Conservation (phyloP, 495 filamentous ascomycete genomes). For the Acidiella bohemica region DNA sequence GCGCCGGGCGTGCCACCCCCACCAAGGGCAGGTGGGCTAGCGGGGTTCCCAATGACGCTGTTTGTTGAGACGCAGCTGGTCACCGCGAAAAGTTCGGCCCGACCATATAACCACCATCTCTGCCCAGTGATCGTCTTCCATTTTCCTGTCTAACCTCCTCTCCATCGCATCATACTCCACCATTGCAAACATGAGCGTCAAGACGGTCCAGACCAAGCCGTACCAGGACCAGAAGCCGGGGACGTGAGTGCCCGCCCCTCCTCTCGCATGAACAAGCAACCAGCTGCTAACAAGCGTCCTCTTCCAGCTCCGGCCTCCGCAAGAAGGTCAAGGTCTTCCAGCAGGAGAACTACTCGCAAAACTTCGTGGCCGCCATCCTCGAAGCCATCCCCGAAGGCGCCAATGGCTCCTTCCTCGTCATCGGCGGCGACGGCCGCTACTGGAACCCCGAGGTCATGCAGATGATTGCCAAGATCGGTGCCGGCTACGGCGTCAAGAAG, state of each 20-base stretch:
- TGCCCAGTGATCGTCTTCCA: not conserved
- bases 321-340: slow-evolving; percentile 99
- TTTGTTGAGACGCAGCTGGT: not conserved
- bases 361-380: slow-evolving; percentile 85
- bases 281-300: no score
- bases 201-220: slow-evolving; percentile 61
- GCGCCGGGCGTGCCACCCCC: not conserved
- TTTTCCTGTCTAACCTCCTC: not conserved
- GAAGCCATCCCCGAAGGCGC: slow-evolving; percentile 92
- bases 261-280: slow-evolving; percentile 5
- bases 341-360: slow-evolving; percentile 84
- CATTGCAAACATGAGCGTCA: slow-evolving; percentile 48
- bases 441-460: slow-evolving; percentile 95
- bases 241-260: slow-evolving; percentile 56
- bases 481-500: slow-evolving; percentile 98
- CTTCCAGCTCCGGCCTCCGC: slow-evolving; percentile 75
- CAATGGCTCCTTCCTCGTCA: slow-evolving; percentile 78
- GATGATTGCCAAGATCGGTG: slow-evolving; percentile 91
- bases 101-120: not conserved
- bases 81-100: not conserved
- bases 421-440: slow-evolving; percentile 93
- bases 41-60: slow-evolving; percentile 1
- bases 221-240: slow-evolving; percentile 96
- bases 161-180: not conserved
- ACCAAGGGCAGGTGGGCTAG: not conserved